Evolutionary conservation across 176 grass and related monocot species (phyloP), one percentile per base, ranked within the genome.

Genomic region (Tuctoria greenei): DNA sequence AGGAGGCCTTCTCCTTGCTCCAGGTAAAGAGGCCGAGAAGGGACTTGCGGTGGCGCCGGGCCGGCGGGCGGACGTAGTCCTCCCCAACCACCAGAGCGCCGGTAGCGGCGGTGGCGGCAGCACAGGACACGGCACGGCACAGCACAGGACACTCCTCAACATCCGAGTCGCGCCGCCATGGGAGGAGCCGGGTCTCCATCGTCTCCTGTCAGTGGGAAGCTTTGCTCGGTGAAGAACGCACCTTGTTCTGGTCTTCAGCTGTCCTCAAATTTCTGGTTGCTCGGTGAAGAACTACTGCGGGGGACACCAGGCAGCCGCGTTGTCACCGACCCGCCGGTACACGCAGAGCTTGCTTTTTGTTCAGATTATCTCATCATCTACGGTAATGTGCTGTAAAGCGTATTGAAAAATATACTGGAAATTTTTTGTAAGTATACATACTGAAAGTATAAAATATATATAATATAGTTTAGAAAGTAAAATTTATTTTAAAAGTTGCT

Each of bases 1-100:
- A 46, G 47, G 84, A 86, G 37, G 76, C 50, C 50, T 79, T 78
- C 67, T 56, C 72, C 73, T 76, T 63, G 81, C 64, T 64, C 86
- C 86, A 88, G 4, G 81, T 76, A 52, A 80, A 84, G 74, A 89
- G 40, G 81, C 73, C 61, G 25, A 93, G 84, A 60, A 93, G 90
- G 14, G 73, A 66, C 79, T 76, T 81, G 47, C 81, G 63, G 57
- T 84, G 70, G 27, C 1, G 28, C 24, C 80, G 77, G 37, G 86
- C 67, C 56, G 41, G 41, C 18, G 90, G 86, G 4, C 86, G 81
- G 62, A 89, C 81, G 57, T 93, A 93, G 64, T 84, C 84, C 86
- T 89, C 90, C 0, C 90, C 90, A 35, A 89, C 84, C 40, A 89
- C 67, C 42, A 6, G 63, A 43, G 54, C 62, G 25, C 84, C 58